phyloP scores from a whole-genome alignment of 768 basidiomycete species.

The Hirschioporus abietinus region DNA sequence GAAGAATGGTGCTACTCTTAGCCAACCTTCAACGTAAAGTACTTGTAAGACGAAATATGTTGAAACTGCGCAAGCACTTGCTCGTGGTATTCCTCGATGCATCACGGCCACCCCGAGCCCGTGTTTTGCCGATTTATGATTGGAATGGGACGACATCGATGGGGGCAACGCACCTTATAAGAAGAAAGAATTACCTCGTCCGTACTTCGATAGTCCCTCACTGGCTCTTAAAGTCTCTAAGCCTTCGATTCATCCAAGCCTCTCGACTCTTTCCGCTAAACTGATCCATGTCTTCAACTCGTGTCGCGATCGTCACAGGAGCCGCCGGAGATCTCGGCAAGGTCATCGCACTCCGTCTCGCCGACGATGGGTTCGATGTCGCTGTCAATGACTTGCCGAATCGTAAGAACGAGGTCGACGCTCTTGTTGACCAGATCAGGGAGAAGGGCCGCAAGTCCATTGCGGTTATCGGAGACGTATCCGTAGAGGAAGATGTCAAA shows the following conservation, averaged over 20 bases:
- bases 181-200: too few relatives aligned
- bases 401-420: conserved; percentile 23
- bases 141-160: too few relatives aligned
- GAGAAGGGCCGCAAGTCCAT: conserved; percentile 18
- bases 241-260: not conserved
- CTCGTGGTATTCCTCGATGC: too few relatives aligned
- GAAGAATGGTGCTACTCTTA: too few relatives aligned
- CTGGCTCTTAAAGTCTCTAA: too few relatives aligned
- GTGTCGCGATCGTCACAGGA: conserved; percentile 32
- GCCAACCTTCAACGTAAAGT: too few relatives aligned
- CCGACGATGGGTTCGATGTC: conserved; percentile 27
- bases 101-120: too few relatives aligned
- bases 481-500: conserved; percentile 24
- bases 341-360: conserved; percentile 28
- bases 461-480: conserved; percentile 23
- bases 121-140: too few relatives aligned
- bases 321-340: conserved; percentile 26
- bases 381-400: conserved; percentile 26
- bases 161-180: too few relatives aligned
- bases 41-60: too few relatives aligned
- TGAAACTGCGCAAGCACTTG: too few relatives aligned
- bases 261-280: not conserved
- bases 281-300: conserved; percentile 10
- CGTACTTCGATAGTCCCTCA: too few relatives aligned
- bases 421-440: conserved; percentile 24